These are phyloP conservation scores for Pichia norvegensis DNA, from an alignment of 1,139 yeast species.

Conservation along the genomic window DNA sequence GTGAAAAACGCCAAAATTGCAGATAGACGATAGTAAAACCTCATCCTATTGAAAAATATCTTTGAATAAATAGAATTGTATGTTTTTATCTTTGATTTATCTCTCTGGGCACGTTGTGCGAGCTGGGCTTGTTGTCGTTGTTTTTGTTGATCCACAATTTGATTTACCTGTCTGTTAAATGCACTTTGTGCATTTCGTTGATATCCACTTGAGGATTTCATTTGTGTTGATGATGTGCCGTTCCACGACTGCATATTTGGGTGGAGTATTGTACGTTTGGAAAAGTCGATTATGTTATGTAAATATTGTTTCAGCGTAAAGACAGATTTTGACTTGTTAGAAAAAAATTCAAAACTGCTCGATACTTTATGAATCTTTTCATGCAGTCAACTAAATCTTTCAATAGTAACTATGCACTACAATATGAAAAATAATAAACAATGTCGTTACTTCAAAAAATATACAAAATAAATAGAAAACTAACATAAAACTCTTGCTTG, in stretches of 20 bases:
- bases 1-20: slow-evolving; percentile 28
- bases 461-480: neutral
- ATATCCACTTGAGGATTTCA: neutral
- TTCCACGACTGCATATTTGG: neutral
- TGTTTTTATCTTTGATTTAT: neutral
- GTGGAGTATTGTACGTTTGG: too few species aligned
- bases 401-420: too few species aligned
- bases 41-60: slow-evolving; percentile 22
- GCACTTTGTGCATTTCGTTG: neutral
- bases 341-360: too few species aligned
- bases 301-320: too few species aligned
- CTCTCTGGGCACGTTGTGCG: neutral
- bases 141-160: neutral
- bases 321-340: too few species aligned
- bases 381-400: too few species aligned
- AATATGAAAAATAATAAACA: too few species aligned
- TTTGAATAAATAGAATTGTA: slow-evolving; percentile 11
- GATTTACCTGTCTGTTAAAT: neutral
- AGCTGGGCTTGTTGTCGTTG: neutral
- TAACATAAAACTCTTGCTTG: slow-evolving; percentile 44
- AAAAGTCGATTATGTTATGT: too few species aligned
- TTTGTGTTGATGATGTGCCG: neutral
- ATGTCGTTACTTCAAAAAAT: neutral
- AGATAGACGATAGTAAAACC: slow-evolving; percentile 29
- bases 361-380: too few species aligned